Conservation (phyloP, 169 alveolate genomes). For the Plasmodium blacklocki region DNA sequence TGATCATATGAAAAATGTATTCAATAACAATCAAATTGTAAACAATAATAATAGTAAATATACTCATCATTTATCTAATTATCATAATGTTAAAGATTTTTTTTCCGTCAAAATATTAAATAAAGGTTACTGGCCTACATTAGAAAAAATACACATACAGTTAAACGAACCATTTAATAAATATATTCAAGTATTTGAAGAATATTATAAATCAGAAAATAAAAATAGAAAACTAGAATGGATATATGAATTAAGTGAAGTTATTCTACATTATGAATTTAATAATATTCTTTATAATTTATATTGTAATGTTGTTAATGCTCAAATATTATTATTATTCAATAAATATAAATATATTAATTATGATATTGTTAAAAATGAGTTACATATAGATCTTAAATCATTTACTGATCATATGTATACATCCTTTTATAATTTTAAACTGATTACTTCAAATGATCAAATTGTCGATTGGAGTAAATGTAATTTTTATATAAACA, state of each 20-base stretch:
- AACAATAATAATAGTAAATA: slow-evolving; percentile 10
- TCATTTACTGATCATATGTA: slow-evolving; percentile 59
- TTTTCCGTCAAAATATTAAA: slow-evolving; percentile 85
- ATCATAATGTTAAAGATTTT: slow-evolving; percentile 27
- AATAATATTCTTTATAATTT: slow-evolving; percentile 42
- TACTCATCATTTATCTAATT: too few relatives aligned
- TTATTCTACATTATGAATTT: slow-evolving; percentile 55
- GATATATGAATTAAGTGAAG: slow-evolving; percentile 85
- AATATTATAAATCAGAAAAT: slow-evolving; percentile 79
- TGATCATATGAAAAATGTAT: slow-evolving; percentile 4
- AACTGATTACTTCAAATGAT: slow-evolving; percentile 39
- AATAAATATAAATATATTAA: slow-evolving; percentile 73
- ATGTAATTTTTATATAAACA: slow-evolving; percentile 49
- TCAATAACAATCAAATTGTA: slow-evolving; percentile 4
- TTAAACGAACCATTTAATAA: slow-evolving; percentile 76
- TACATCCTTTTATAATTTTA: slow-evolving; percentile 40
- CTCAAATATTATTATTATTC: slow-evolving; percentile 82
- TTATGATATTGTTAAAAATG: slow-evolving; percentile 51
- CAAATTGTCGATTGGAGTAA: slow-evolving; percentile 39
- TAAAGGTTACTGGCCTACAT: slow-evolving; percentile 86
- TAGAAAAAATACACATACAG: slow-evolving; percentile 62
- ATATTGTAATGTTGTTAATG: slow-evolving; percentile 81
- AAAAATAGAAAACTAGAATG: slow-evolving; percentile 83
- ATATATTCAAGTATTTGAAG: slow-evolving; percentile 79
- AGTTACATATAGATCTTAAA: slow-evolving; percentile 47